phyloP scores from a whole-genome alignment of 768 basidiomycete species.

The Termitomyces sp. region DNA sequence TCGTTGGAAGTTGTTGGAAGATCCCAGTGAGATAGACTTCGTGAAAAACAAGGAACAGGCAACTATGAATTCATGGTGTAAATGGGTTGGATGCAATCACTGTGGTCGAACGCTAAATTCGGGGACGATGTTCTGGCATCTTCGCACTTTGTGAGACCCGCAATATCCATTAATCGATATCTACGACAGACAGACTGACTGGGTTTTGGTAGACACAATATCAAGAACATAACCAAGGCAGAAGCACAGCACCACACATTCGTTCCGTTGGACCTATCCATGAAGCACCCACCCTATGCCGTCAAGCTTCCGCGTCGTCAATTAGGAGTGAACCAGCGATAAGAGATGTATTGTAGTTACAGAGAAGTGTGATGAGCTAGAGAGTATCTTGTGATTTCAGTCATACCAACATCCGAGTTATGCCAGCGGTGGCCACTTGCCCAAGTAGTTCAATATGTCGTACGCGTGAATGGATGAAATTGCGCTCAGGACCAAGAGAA shows the following conservation, averaged over 20 bases:
- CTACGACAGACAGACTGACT: not conserved
- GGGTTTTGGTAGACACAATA: not conserved
- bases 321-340: too few species aligned
- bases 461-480: not conserved
- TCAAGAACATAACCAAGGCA: not conserved
- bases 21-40: not conserved
- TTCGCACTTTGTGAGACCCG: not conserved
- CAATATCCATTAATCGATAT: not conserved
- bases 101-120: not conserved
- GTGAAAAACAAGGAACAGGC: not conserved
- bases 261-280: not conserved
- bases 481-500: too few species aligned
- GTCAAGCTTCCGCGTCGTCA: not conserved
- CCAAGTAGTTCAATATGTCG: not conserved
- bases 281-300: not conserved
- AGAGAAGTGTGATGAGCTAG: too few species aligned
- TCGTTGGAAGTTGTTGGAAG: slow-evolving; percentile 3
- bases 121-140: not conserved
- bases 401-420: too few species aligned
- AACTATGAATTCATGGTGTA: not conserved
- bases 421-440: too few species aligned
- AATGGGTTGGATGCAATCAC: not conserved
- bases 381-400: too few species aligned
- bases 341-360: too few species aligned
- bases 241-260: not conserved